phyloP scores from a whole-genome alignment of 495 filamentous ascomycete genomes.

The Aspergillus sparsus region DNA sequence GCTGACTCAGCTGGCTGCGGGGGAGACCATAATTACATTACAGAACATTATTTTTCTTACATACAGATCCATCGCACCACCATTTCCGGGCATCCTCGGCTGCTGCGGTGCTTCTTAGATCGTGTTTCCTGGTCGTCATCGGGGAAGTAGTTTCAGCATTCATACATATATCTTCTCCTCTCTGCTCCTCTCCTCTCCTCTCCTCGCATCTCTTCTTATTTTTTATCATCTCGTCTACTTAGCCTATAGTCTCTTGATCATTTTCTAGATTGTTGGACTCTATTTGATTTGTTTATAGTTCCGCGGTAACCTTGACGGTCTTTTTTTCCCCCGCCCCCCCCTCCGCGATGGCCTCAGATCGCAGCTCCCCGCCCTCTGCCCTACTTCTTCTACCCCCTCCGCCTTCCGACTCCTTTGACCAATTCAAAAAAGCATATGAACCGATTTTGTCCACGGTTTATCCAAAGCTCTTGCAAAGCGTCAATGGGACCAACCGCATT shows the following conservation, averaged over 20 bases:
- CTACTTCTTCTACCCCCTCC: constrained; percentile 52
- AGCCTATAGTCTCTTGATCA: background rate
- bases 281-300: background rate
- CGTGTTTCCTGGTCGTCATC: background rate
- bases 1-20: constrained; percentile 22
- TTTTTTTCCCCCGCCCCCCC: background rate
- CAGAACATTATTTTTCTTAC: background rate
- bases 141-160: background rate
- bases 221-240: background rate
- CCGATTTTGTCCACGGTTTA: constrained; percentile 38
- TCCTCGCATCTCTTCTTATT: background rate
- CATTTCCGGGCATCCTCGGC: constrained; percentile 6
- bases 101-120: background rate
- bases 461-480: constrained; percentile 28
- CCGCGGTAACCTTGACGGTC: constrained; percentile 8
- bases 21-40: background rate
- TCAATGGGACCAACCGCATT: constrained; percentile 33
- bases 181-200: background rate
- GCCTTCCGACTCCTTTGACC: constrained; percentile 40
- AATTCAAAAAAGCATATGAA: constrained; percentile 46
- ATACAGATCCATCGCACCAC: background rate
- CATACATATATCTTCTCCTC: background rate
- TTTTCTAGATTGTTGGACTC: background rate
- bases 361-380: constrained; percentile 31
- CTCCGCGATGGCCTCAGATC: constrained; percentile 32